Evolutionary conservation across 345 rosid species (phyloP).

Genomic region (Diplotaxis tenuifolia): DNA sequence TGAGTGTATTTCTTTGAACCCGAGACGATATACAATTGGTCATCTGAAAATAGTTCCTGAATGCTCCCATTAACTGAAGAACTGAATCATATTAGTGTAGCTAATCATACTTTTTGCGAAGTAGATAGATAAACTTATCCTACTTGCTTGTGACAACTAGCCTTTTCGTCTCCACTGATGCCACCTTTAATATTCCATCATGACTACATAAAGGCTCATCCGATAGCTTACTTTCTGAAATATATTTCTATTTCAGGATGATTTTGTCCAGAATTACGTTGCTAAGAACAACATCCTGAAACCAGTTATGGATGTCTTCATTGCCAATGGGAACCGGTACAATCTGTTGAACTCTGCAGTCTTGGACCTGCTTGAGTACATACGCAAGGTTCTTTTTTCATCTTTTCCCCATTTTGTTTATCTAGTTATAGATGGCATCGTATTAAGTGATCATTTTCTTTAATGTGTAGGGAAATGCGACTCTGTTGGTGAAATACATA

Average conservation of each 20-base stretch:
- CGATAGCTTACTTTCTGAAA: background rate
- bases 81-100: conserved; percentile 16
- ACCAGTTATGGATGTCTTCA: conserved; percentile 82
- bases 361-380: conserved; percentile 87
- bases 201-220: conserved; percentile 6
- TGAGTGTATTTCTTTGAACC: conserved; percentile 44
- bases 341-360: conserved; percentile 89
- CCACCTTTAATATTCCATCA: background rate
- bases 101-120: background rate
- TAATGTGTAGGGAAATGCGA: conserved; percentile 72
- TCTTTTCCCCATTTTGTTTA: conserved; percentile 12
- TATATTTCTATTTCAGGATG: conserved; percentile 62
- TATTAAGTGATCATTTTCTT: conserved; percentile 4
- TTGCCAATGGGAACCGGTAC: conserved; percentile 84
- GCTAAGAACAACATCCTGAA: conserved; percentile 83
- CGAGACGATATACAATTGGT: background rate
- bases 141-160: background rate
- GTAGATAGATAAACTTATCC: conserved; percentile 6
- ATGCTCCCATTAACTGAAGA: conserved; percentile 1
- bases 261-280: conserved; percentile 69
- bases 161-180: conserved; percentile 2
- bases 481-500: conserved; percentile 65
- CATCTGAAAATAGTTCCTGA: conserved; percentile 5
- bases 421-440: background rate
- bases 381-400: conserved; percentile 67